Conservation (phyloP, 192 early-diverging fungal genomes). For the Cladochytrium replicatum region DNA sequence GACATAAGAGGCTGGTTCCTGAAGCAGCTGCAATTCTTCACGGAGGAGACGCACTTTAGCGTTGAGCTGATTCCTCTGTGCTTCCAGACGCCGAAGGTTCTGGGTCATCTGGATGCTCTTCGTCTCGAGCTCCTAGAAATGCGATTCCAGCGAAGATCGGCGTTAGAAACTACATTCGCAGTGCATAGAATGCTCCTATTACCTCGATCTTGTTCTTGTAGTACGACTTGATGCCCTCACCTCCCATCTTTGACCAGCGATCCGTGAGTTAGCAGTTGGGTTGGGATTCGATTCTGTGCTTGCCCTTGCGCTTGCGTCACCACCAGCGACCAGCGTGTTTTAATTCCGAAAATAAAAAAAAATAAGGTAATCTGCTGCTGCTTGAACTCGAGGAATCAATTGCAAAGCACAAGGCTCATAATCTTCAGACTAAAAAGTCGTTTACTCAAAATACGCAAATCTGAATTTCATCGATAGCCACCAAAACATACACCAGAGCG, state of each 20-base stretch:
- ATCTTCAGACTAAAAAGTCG: too few species aligned
- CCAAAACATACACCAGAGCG: too few species aligned
- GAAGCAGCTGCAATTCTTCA: conserved; percentile 92
- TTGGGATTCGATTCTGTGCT: too few species aligned
- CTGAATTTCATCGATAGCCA: too few species aligned
- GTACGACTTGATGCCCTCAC: conserved; percentile 33
- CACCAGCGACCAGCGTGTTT: too few species aligned
- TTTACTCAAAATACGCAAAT: too few species aligned
- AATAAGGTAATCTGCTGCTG: too few species aligned
- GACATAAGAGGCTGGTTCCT: conserved; percentile 92
- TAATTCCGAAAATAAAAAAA: too few species aligned
- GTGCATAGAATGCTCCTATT: conserved; percentile 1
- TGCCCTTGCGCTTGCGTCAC: too few species aligned
- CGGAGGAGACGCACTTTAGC: conserved; percentile 92
- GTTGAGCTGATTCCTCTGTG: conserved; percentile 95
- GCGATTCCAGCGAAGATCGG: not conserved
- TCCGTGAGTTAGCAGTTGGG: too few species aligned
- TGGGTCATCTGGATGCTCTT: conserved; percentile 83
- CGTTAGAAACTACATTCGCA: not conserved
- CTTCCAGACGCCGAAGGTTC: conserved; percentile 95
- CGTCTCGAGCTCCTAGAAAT: conserved; percentile 65
- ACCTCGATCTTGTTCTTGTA: conserved; percentile 50
- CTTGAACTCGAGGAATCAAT: too few species aligned
- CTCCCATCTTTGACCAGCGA: conserved; percentile 1
- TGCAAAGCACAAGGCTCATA: too few species aligned